Evolutionary conservation across 2,329 filamentous ascomycete genomes (phyloP), one percentile per base, ranked within the genome.

Genomic region (Stachybotrys elegans): DNA sequence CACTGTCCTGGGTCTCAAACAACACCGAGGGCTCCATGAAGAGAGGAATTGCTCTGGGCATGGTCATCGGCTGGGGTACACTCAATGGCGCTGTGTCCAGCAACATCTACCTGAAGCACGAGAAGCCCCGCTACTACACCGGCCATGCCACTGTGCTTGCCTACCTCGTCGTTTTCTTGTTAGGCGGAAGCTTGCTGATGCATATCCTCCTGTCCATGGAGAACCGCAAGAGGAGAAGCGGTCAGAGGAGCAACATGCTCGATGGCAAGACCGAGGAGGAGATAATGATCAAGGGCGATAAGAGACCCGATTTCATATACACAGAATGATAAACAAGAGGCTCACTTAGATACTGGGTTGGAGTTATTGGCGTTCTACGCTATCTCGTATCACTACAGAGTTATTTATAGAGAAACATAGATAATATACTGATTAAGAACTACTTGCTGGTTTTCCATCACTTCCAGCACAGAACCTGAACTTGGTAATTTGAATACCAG

Each of bases 11-110:
- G 85, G 69, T 76, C 0, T 75, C 75, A 38, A 89, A 89, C 58
- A 88, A 88, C 45, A 75, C 79, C 9, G 84, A 88, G 57, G 60
- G 60, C 0, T 60, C 58, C 0, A 46, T 61, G 57, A 89, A 89
- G 60, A 75, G 86, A n/a, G 86, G 84, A 20, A 76, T 88, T 22
- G 81, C 82, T 0, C 61, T 89, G 0, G 86, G 86, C 0, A 77
- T 88, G 52, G 79, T 88, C n/a, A 86, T 89, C 36, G 85, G 79
- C 3, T 88, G 83, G 82, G 85, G 86, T 8, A 89, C 90, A 51
- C 65, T 89, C 14, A 88, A 88, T 52, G 85, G 85, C 13, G 80
- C 89, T 23, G 71, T 57, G 12, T 57, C 67, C 13, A 73, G 69
- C 35, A 88, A 89, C 55, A 83, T 89, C 48, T 88, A 86, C 44